Percentiles rank a stretch among this genome's conserved stretches.
These are phyloP conservation scores for Gardenia jasminoides DNA, from an alignment of 257 asterid genomes.

Conservation along the genomic window DNA sequence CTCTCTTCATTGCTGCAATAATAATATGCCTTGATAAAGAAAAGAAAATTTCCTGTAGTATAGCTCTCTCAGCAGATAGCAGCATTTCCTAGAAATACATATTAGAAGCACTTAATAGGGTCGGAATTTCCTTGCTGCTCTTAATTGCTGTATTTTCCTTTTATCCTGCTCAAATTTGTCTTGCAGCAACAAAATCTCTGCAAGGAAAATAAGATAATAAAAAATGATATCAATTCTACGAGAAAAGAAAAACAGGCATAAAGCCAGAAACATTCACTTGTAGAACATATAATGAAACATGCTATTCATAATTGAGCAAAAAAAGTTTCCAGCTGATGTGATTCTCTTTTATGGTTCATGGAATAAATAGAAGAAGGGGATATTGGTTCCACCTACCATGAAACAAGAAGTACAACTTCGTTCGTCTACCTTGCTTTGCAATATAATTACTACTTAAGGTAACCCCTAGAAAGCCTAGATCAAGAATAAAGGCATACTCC, in stretches of 20 bases:
- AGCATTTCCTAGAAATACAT: not conserved
- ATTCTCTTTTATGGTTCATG: not conserved
- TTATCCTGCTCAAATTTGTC: conserved; percentile 95
- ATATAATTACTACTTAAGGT: not conserved
- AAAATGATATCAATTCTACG: not conserved
- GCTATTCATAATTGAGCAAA: not conserved
- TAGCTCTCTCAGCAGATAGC: not conserved
- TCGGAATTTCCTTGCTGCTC: conserved; percentile 84
- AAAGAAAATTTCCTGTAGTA: not conserved
- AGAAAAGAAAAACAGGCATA: not conserved
- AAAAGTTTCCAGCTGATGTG: not conserved
- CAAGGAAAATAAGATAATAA: conserved; percentile 15
- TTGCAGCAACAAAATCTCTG: conserved; percentile 87
- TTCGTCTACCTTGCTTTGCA: not conserved
- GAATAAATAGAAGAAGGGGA: not conserved
- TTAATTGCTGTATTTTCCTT: conserved; percentile 80
- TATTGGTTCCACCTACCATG: not conserved
- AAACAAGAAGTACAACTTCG: not conserved
- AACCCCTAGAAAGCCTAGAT: not conserved
- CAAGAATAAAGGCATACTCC: conserved; percentile 4
- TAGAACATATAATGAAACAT: not conserved
- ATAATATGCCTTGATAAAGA: not conserved
- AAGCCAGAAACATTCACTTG: not conserved
- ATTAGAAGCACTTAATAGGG: conserved; percentile 44
- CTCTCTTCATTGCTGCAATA: not conserved